Base-by-base conservation (phyloP, 768 basidiomycete species). In the Amanita rubescens region DNA sequence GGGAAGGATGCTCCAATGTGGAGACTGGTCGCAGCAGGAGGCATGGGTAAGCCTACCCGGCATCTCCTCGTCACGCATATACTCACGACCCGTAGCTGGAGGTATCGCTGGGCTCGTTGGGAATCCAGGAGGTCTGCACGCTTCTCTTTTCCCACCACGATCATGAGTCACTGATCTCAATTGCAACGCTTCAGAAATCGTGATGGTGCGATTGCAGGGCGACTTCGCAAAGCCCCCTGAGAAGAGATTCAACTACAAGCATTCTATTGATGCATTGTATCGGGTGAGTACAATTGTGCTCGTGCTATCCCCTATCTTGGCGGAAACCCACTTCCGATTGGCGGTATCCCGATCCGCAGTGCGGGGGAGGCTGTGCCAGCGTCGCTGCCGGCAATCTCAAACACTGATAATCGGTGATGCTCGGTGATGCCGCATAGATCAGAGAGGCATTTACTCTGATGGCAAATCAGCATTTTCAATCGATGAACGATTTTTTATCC, bases 201-300 rank as follows among this genome's bases (percentile, higher is more conserved):
- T 87, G 33, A 88, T 89, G 85, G 85, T 94, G 39, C 85, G 93
- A 51, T 75, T 95, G 56, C 93, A 94, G 69, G 91, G 87, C 34
- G 93, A 95, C 69, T 85, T 89, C 60, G 91, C 90, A 5, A 94
- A 94, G 65, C 80, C 89, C 1, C 82, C 85, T 8, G 90, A 90
- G 71, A 89, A 90, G 67, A 77, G 89, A 41, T 87, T 93, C 72
- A 90, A 90, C 62, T 95, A 95, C 67, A 90, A 89, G 71, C 78
- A 94, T 66, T 88, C 85, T 59, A 81, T 94, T 51, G 91, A 94
- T 70, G 93, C 91, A 0, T 72, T 95, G 12, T 89, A 83, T 71
- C 74, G 90, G 50, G 90, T 91, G 65, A 69, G 86, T 78, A 45
- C 4, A 9, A 14, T 32, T 24, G 35, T 35, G 46, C 19, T 38